These are phyloP conservation scores for Paramecium sonneborni DNA, from an alignment of 73 alveolate genomes.

Conservation along the genomic window DNA sequence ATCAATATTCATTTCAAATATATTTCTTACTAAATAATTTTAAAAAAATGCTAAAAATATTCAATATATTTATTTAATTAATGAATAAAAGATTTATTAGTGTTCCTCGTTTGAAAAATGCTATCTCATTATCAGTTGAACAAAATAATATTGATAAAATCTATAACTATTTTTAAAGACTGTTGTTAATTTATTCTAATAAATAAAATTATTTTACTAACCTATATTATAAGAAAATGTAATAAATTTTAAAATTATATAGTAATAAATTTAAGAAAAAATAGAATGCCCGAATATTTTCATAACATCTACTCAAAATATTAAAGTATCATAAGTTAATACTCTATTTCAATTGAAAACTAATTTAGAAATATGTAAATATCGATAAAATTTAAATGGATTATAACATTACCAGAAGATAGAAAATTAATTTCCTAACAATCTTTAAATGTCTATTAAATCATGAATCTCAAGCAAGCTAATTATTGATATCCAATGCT, in stretches of 20 bases:
- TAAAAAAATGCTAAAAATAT: neutral
- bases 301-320: neutral
- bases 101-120: neutral
- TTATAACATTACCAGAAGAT: neutral
- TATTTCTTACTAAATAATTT: too few species aligned
- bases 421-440: neutral
- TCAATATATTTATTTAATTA: neutral
- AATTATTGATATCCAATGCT: neutral
- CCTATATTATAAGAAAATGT: neutral
- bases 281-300: neutral
- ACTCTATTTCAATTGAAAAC: neutral
- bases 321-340: neutral
- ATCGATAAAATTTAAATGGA: constrained; percentile 28
- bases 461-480: neutral
- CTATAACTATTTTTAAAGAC: neutral
- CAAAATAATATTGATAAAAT: neutral
- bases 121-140: neutral
- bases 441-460: constrained; percentile 11
- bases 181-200: neutral
- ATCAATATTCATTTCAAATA: too few species aligned
- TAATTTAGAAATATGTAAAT: neutral
- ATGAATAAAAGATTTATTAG: constrained; percentile 11
- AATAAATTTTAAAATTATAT: neutral
- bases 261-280: neutral
- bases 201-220: neutral